Conservation (phyloP, 2,329 filamentous ascomycete genomes). For the Microthyrium microscopicum region DNA sequence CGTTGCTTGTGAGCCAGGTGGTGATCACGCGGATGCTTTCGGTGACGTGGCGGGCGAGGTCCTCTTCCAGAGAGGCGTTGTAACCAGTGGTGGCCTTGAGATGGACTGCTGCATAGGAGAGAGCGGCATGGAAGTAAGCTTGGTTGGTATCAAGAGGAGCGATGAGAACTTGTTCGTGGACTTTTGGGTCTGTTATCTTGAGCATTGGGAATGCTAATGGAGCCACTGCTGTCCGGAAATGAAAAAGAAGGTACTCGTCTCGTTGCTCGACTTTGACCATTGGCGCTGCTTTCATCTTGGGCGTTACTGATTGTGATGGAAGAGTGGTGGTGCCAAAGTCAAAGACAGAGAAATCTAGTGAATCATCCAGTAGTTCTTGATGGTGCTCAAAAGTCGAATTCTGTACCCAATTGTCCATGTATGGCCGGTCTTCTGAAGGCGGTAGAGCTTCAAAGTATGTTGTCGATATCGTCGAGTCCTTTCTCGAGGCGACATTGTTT, state of each 20-base stretch:
- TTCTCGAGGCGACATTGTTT: slow-evolving; percentile 70
- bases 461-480: slow-evolving; percentile 75
- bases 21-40: too few species aligned
- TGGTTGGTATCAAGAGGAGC: slow-evolving; percentile 85
- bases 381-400: slow-evolving; percentile 47
- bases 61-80: slow-evolving; percentile 34
- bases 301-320: too few species aligned
- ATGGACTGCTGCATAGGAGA: slow-evolving; percentile 85
- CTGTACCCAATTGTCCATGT: slow-evolving; percentile 55
- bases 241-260: slow-evolving; percentile 73
- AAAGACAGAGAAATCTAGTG: slow-evolving; percentile 60
- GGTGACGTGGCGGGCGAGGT: slow-evolving; percentile 80
- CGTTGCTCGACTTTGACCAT: slow-evolving; percentile 72
- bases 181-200: slow-evolving; percentile 77
- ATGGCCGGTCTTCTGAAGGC: slow-evolving; percentile 51
- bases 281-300: too few species aligned
- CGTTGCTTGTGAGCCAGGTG: too few species aligned
- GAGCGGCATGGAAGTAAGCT: slow-evolving; percentile 85
- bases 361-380: slow-evolving; percentile 47
- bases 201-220: slow-evolving; percentile 84
- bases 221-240: slow-evolving; percentile 79
- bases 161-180: slow-evolving; percentile 73
- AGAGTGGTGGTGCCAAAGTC: too few species aligned
- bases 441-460: slow-evolving; percentile 85
- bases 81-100: slow-evolving; percentile 61